Evolutionary conservation across 75 land plant species (phyloP).

Genomic region (Larix kaempferi): DNA sequence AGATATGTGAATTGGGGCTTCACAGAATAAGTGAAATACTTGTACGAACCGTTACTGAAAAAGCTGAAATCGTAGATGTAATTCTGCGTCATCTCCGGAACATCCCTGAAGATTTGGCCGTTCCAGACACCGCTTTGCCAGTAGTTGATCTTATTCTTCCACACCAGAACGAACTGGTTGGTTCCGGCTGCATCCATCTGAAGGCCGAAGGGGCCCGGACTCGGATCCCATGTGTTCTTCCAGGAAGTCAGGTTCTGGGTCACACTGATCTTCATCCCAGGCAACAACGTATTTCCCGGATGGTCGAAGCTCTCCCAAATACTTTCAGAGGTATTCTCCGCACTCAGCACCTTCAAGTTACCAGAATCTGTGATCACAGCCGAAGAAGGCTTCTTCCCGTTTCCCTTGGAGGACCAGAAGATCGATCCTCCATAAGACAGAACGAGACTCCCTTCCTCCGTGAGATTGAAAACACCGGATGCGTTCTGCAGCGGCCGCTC

Average conservation of each 20-base stretch:
- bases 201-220: neutral
- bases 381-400: neutral
- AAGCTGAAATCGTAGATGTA: neutral
- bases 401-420: neutral
- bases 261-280: neutral
- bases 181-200: neutral
- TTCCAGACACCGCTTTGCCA: neutral
- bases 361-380: neutral
- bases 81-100: neutral
- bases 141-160: neutral
- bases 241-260: neutral
- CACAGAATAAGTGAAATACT: neutral
- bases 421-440: neutral
- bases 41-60: neutral
- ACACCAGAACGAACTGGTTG: neutral
- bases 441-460: neutral
- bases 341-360: neutral
- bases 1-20: neutral
- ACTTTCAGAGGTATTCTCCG: neutral
- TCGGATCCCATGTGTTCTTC: neutral
- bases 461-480: neutral
- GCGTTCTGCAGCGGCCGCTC: conserved; percentile 18
- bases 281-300: neutral
- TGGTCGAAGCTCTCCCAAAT: neutral
- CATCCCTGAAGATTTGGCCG: neutral